Percentiles rank a stretch among this genome's conserved stretches.
Evolutionary conservation across 768 basidiomycete species (phyloP).

Genomic region (Boletellus ananiceps): DNA sequence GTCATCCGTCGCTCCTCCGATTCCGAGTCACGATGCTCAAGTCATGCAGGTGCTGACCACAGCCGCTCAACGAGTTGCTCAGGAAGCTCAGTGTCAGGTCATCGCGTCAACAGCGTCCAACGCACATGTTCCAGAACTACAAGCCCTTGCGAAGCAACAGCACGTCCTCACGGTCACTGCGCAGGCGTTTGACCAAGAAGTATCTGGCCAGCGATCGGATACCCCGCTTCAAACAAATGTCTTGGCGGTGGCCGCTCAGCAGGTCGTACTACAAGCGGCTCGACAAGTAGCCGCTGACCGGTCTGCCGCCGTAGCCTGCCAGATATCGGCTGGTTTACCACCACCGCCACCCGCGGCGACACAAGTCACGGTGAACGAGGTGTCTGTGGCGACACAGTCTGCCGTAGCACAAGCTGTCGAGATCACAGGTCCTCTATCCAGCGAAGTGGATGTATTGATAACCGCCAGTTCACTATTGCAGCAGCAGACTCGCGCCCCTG

Average conservation of each 20-base stretch:
- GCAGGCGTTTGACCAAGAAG: slow-evolving; percentile 69
- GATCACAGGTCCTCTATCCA: slow-evolving; percentile 64
- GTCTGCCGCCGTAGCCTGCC: slow-evolving; percentile 38
- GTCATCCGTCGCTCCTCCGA: slow-evolving; percentile 30
- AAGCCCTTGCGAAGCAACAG: slow-evolving; percentile 76
- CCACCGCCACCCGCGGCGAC: slow-evolving; percentile 28
- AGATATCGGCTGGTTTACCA: slow-evolving; percentile 39
- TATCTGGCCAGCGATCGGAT: slow-evolving; percentile 48
- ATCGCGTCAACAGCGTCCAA: slow-evolving; percentile 49
- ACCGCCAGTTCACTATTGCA: slow-evolving; percentile 55
- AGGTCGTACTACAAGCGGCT: slow-evolving; percentile 76
- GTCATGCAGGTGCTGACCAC: slow-evolving; percentile 74
- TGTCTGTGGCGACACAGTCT: slow-evolving; percentile 60
- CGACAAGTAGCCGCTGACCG: slow-evolving; percentile 53
- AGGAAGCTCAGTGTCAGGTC: slow-evolving; percentile 66
- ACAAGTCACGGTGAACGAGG: slow-evolving; percentile 52
- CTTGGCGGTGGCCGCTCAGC: slow-evolving; percentile 73
- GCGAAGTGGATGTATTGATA: slow-evolving; percentile 77
- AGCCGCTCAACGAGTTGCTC: slow-evolving; percentile 73
- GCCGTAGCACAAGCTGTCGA: slow-evolving; percentile 83
- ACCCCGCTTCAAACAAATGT: slow-evolving; percentile 46
- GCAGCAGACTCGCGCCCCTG: slow-evolving; percentile 36
- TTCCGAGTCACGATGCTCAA: slow-evolving; percentile 54
- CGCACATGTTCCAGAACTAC: slow-evolving; percentile 44
- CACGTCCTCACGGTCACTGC: slow-evolving; percentile 71